Evolutionary conservation across 140 eudicot species (phyloP).

Genomic region (Cichorium intybus): DNA sequence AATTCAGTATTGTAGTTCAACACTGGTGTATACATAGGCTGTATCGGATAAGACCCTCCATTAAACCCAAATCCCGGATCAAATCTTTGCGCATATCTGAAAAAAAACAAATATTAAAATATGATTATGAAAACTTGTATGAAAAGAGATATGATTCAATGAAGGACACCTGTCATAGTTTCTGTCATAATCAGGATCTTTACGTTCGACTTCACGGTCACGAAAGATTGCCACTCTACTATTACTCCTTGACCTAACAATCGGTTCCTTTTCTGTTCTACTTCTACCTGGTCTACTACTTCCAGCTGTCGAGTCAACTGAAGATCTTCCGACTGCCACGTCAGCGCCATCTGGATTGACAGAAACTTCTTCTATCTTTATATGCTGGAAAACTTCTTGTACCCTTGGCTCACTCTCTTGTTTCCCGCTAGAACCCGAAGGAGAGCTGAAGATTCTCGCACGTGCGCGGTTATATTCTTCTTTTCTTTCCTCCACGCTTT

Average conservation of each 20-base stretch:
- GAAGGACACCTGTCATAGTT: slow-evolving; percentile 78
- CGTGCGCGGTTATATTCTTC: slow-evolving; percentile 97
- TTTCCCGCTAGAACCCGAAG: slow-evolving; percentile 56
- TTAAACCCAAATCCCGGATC: slow-evolving; percentile 98
- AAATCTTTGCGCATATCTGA: slow-evolving; percentile 90
- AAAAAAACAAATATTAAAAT: background rate
- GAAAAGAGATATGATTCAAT: background rate
- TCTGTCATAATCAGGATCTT: slow-evolving; percentile 98
- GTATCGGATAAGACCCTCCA: slow-evolving; percentile 76
- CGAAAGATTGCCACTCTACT: slow-evolving; percentile 95
- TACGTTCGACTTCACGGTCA: slow-evolving; percentile 96
- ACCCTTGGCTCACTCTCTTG: slow-evolving; percentile 50
- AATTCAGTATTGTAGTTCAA: slow-evolving; percentile 95
- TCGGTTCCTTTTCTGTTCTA: slow-evolving; percentile 81
- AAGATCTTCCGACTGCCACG: slow-evolving; percentile 48
- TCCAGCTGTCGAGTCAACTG: slow-evolving; percentile 59
- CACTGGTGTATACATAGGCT: slow-evolving; percentile 92
- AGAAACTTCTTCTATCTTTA: slow-evolving; percentile 56
- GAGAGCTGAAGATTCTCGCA: slow-evolving; percentile 90
- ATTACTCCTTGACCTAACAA: slow-evolving; percentile 70
- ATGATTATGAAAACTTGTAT: too few relatives aligned
- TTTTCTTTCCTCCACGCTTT: slow-evolving; percentile 97
- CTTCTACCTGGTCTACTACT: slow-evolving; percentile 78
- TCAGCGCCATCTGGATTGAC: slow-evolving; percentile 46
- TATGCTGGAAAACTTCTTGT: slow-evolving; percentile 63